phyloP scores from a whole-genome alignment of 495 filamentous ascomycete genomes.

The Annulohypoxylon bovei region DNA sequence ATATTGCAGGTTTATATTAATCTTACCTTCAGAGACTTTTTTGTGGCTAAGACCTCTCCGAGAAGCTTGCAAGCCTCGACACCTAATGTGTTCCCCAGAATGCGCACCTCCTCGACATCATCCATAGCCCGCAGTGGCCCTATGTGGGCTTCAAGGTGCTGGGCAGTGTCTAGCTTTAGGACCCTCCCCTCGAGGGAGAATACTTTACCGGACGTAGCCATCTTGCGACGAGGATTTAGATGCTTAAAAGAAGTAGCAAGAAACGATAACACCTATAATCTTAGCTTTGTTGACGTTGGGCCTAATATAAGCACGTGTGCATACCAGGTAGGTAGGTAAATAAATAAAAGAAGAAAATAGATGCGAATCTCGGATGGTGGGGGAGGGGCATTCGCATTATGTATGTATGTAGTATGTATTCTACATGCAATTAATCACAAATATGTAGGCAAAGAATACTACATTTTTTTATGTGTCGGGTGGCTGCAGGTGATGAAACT shows the following conservation, averaged over 20 bases:
- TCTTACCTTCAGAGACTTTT: slow-evolving; percentile 78
- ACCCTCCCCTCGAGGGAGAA: slow-evolving; percentile 92
- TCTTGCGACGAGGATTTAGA: slow-evolving; percentile 36
- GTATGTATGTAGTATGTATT: not conserved
- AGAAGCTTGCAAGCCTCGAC: slow-evolving; percentile 86
- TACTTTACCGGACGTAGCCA: slow-evolving; percentile 66
- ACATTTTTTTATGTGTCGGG: not conserved
- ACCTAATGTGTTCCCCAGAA: slow-evolving; percentile 91
- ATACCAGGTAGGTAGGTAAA: not conserved
- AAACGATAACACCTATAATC: slow-evolving; percentile 1
- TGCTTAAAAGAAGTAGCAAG: not conserved
- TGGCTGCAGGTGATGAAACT: not conserved
- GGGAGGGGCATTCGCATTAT: slow-evolving; percentile 27
- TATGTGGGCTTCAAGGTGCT: slow-evolving; percentile 87
- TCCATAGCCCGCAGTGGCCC: slow-evolving; percentile 72
- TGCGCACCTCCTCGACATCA: slow-evolving; percentile 81
- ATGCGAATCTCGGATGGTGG: slow-evolving; percentile 14
- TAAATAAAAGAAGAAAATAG: not conserved
- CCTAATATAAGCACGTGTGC: not conserved
- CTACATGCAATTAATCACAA: not conserved
- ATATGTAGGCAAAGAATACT: not conserved
- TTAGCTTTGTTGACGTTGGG: slow-evolving; percentile 9
- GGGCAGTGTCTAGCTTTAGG: slow-evolving; percentile 88
- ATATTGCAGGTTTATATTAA: slow-evolving; percentile 17
- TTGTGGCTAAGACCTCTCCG: slow-evolving; percentile 78